phyloP scores from a whole-genome alignment of 228 moss, liverwort and hornwort genomes.

The Sphagnum fallax region DNA sequence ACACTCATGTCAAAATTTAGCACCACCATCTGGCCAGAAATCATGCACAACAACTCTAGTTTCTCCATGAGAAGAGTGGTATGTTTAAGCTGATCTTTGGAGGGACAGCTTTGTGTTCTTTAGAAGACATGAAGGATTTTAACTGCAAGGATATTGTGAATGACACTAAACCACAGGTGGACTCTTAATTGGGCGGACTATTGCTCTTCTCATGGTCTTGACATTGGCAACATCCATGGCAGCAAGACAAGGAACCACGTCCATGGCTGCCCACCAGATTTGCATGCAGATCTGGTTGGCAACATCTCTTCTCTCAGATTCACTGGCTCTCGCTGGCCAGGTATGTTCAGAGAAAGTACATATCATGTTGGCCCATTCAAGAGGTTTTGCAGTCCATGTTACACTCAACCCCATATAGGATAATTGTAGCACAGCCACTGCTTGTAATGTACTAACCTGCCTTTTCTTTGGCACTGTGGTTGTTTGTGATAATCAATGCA shows the following conservation, averaged over 20 bases:
- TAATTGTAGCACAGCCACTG: neutral
- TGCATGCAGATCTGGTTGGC: conserved; percentile 62
- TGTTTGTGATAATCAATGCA: no score
- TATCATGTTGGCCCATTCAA: neutral
- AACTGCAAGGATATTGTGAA: no score
- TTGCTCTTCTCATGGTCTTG: conserved; percentile 34
- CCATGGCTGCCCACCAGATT: conserved; percentile 65
- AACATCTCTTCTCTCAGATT: conserved; percentile 51
- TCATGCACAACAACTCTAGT: no score
- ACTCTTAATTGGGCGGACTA: conserved; percentile 38
- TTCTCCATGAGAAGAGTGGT: no score
- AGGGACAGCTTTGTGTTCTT: no score
- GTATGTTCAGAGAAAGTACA: conserved; percentile 9
- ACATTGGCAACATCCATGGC: conserved; percentile 57
- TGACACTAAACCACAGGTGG: conserved; percentile 22
- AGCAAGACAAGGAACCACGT: conserved; percentile 42
- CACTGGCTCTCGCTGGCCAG: conserved; percentile 58
- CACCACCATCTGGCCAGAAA: no score
- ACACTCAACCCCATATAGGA: neutral
- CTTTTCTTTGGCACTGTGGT: neutral
- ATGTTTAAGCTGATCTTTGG: no score
- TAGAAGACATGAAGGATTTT: no score
- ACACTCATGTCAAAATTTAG: no score
- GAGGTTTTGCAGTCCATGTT: neutral
- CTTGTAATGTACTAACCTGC: neutral